phyloP scores from a whole-genome alignment of 2,329 filamentous ascomycete species.

The Saccharata proteae region DNA sequence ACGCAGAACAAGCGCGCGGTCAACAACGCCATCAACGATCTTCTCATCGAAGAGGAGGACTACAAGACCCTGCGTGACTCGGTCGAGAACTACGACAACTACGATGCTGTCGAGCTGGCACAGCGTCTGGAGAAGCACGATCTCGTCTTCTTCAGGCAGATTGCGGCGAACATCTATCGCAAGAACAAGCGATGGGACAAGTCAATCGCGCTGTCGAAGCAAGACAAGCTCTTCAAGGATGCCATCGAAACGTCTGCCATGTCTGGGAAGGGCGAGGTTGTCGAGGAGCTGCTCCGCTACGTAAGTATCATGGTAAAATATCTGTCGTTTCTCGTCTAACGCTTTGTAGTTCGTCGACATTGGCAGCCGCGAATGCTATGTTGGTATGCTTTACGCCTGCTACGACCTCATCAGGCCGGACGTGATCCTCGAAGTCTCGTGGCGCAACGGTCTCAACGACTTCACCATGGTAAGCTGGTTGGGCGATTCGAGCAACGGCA shows the following conservation, averaged over 20 bases:
- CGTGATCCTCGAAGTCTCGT: constrained; percentile 88
- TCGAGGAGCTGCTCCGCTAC: constrained; percentile 91
- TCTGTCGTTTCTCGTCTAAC: constrained; percentile 20
- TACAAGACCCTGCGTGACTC: constrained; percentile 98
- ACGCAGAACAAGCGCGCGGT: constrained; percentile 95
- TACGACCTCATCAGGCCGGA: constrained; percentile 94
- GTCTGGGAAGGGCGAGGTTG: constrained; percentile 78
- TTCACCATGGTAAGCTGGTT: constrained; percentile 66
- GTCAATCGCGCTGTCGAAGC: constrained; percentile 92
- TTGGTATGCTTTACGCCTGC: constrained; percentile 98
- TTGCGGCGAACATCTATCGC: constrained; percentile 95
- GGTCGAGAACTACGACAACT: constrained; percentile 98
- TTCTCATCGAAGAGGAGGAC: constrained; percentile 96
- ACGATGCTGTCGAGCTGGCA: constrained; percentile 87
- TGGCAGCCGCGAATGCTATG: constrained; percentile 96
- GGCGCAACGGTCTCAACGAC: constrained; percentile 87
- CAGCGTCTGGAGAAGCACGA: constrained; percentile 93
- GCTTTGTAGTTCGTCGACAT: constrained; percentile 82
- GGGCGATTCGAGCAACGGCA: neutral
- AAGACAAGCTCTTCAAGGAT: constrained; percentile 99
- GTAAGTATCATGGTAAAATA: constrained; percentile 51
- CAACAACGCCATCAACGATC: constrained; percentile 94
- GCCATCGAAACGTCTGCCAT: constrained; percentile 95
- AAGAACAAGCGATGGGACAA: constrained; percentile 99
- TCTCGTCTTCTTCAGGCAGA: constrained; percentile 97